phyloP scores from a whole-genome alignment of 2,329 filamentous ascomycete genomes.

The Aspergillus sp. region DNA sequence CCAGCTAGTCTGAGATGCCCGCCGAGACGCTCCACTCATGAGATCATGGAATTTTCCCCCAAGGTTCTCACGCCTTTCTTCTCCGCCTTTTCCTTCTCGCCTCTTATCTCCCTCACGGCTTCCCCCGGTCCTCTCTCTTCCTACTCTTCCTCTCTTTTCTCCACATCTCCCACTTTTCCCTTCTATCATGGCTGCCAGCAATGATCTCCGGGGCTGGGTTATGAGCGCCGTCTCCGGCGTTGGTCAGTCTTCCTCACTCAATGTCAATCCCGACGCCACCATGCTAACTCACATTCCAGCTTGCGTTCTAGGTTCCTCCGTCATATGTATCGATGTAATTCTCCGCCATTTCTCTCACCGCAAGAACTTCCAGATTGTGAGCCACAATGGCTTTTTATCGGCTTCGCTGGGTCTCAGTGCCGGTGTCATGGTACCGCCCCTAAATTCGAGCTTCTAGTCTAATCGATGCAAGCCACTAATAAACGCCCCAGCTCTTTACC shows the following conservation, averaged over 20 bases:
- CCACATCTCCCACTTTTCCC: neutral
- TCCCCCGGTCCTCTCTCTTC: neutral
- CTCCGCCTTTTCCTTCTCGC: neutral
- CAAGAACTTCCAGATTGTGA: slow-evolving; percentile 79
- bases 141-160: slow-evolving; percentile 3
- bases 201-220: slow-evolving; percentile 91
- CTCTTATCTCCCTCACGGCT: neutral
- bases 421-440: slow-evolving; percentile 76
- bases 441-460: neutral
- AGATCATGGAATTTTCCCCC: neutral
- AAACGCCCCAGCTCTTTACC: slow-evolving; percentile 70
- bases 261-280: slow-evolving; percentile 1
- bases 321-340: slow-evolving; percentile 83
- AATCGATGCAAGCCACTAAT: slow-evolving; percentile 24
- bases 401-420: slow-evolving; percentile 89
- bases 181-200: slow-evolving; percentile 56
- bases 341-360: slow-evolving; percentile 71
- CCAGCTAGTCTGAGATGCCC: too few species aligned
- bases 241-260: slow-evolving; percentile 45
- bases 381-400: slow-evolving; percentile 84
- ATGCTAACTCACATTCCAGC: slow-evolving; percentile 34
- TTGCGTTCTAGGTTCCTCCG: slow-evolving; percentile 69
- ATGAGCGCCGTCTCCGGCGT: slow-evolving; percentile 82
- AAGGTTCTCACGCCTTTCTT: neutral
- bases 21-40: neutral